phyloP scores from a whole-genome alignment of 139 green algal genomes.

The Micractinium conductrix region DNA sequence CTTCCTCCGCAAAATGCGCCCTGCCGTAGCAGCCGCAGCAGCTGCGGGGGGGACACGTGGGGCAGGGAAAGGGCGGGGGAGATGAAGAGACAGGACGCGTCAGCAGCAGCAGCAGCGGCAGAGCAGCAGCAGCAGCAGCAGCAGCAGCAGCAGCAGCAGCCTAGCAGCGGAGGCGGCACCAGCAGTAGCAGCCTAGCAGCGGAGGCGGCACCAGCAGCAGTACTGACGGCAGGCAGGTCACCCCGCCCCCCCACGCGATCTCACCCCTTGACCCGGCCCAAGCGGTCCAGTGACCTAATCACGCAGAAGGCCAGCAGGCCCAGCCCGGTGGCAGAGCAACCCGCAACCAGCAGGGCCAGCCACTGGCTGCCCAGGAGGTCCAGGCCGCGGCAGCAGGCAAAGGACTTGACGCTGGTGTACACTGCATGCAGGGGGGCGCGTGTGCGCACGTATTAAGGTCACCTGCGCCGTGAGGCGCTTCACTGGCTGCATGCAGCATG shows the following conservation, averaged over 20 bases:
- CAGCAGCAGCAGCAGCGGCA: no score
- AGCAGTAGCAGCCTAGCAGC: no score
- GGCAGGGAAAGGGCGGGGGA: background rate
- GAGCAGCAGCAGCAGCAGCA: no score
- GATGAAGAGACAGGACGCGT: background rate
- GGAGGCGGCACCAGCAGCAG: background rate
- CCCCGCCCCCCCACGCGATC: no score
- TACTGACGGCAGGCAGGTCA: no score
- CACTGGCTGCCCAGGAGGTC: conserved; percentile 30
- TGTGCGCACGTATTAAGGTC: background rate
- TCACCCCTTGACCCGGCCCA: conserved; percentile 8
- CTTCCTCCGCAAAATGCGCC: conserved; percentile 6
- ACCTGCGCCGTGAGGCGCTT: background rate
- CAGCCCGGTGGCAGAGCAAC: background rate
- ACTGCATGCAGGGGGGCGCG: background rate
- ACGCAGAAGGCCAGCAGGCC: conserved; percentile 11
- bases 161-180: no score
- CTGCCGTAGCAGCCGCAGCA: conserved; percentile 7
- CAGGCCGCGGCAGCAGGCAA: conserved; percentile 29
- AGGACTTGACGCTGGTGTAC: conserved; percentile 21
- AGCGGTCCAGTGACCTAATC: background rate
- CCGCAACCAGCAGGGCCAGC: conserved; percentile 29
- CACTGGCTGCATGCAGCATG: no score
- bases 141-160: no score
- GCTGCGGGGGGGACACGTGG: no score